Conservation (phyloP, 2,329 filamentous ascomycete species). For the Aspergillus uvarum region DNA sequence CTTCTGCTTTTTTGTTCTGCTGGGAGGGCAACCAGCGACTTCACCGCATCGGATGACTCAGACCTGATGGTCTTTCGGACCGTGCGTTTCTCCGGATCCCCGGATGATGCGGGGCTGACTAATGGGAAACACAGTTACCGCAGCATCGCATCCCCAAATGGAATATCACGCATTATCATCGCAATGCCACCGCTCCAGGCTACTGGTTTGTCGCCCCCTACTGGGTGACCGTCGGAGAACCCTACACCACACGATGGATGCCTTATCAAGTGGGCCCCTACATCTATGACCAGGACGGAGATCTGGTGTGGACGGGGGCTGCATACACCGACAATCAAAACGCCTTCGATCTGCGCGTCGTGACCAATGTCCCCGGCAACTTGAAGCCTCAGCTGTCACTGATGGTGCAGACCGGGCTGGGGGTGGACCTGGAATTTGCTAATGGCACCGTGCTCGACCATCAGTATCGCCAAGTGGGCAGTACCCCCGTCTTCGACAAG, state of each 20-base stretch:
- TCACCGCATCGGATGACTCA: neutral
- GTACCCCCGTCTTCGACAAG: neutral
- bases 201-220: conserved; percentile 12
- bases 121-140: neutral
- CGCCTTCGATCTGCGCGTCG: neutral
- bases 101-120: neutral
- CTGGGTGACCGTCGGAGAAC: conserved; percentile 1
- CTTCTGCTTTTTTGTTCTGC: neutral
- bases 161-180: conserved; percentile 5
- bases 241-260: conserved; percentile 3
- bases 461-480: neutral
- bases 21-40: neutral
- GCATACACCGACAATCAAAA: neutral
- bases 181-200: neutral
- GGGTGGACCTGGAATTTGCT: neutral
- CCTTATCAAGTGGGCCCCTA: conserved; percentile 9
- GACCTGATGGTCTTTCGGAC: neutral
- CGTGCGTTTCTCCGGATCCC: neutral
- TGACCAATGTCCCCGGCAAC: neutral
- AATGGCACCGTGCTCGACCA: neutral
- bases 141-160: conserved; percentile 6
- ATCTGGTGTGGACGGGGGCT: neutral
- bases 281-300: conserved; percentile 7
- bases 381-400: neutral
- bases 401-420: neutral